These are phyloP conservation scores for Colletotrichum limetticola DNA, from an alignment of 2,329 filamentous ascomycete genomes.

Conservation along the genomic window DNA sequence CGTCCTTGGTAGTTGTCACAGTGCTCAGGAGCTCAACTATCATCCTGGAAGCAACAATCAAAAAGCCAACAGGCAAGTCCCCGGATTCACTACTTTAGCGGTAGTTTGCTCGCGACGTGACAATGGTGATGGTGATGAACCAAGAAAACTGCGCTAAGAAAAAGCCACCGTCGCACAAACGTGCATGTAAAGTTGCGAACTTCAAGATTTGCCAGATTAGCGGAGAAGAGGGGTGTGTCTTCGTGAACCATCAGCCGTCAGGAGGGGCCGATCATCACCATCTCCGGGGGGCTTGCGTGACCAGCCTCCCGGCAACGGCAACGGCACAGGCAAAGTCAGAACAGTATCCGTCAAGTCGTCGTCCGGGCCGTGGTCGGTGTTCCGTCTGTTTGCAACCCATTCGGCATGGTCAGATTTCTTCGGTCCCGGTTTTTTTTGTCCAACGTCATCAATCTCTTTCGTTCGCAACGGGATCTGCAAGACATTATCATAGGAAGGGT, in stretches of 20 bases:
- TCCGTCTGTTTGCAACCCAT: background rate
- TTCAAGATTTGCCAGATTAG: background rate
- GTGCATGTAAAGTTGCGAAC: background rate
- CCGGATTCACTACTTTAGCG: background rate
- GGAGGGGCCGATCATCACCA: conserved; percentile 3
- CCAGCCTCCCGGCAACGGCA: background rate
- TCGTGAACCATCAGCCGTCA: background rate
- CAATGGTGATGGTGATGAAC: background rate
- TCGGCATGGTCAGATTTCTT: background rate
- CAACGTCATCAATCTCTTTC: background rate
- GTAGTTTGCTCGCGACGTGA: background rate
- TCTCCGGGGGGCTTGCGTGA: background rate
- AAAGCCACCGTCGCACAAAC: background rate
- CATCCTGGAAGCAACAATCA: background rate
- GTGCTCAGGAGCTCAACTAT: background rate
- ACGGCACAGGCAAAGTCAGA: background rate
- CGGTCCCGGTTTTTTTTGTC: background rate
- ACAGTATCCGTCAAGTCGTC: too few species aligned
- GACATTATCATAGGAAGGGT: background rate
- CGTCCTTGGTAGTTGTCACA: background rate
- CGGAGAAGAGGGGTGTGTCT: too few species aligned
- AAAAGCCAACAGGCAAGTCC: background rate
- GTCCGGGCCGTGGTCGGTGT: background rate
- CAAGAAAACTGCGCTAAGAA: too few species aligned
- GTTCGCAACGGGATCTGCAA: background rate